Evolutionary conservation across 129 eudicot genomes (phyloP).

Genomic region (Kitagawia praeruptora): DNA sequence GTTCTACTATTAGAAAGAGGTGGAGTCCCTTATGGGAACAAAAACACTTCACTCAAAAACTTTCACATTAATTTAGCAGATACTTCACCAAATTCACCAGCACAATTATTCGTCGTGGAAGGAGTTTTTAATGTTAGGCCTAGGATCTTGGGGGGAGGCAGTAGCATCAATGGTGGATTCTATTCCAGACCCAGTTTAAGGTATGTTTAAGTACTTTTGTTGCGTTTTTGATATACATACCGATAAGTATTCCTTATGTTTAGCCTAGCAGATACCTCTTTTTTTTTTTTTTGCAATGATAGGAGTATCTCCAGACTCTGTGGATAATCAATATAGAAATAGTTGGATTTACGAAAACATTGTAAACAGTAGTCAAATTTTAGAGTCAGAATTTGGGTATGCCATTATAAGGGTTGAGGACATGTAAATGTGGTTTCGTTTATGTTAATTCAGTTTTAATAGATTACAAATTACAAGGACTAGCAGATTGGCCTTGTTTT

Average conservation of each 20-base stretch:
- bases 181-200: slow-evolving; percentile 84
- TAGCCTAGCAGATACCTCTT: no score
- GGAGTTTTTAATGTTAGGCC: slow-evolving; percentile 87
- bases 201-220: slow-evolving; percentile 16
- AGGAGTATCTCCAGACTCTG: no score
- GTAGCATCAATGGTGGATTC: slow-evolving; percentile 88
- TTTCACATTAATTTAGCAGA: slow-evolving; percentile 82
- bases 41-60: slow-evolving; percentile 59
- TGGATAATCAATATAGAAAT: no score
- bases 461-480: no score
- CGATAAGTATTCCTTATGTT: not conserved
- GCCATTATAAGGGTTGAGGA: no score
- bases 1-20: slow-evolving; percentile 83
- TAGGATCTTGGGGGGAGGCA: slow-evolving; percentile 83
- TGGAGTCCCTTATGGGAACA: slow-evolving; percentile 75
- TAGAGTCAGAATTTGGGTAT: no score
- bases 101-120: slow-evolving; percentile 70
- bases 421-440: no score
- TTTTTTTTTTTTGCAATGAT: not conserved
- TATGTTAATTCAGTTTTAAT: no score
- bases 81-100: slow-evolving; percentile 55
- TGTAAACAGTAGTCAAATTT: no score
- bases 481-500: no score
- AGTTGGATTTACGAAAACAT: no score
- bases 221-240: no score